phyloP scores from a whole-genome alignment of 2,329 filamentous ascomycete genomes.

The Cryphonectria naterciae region DNA sequence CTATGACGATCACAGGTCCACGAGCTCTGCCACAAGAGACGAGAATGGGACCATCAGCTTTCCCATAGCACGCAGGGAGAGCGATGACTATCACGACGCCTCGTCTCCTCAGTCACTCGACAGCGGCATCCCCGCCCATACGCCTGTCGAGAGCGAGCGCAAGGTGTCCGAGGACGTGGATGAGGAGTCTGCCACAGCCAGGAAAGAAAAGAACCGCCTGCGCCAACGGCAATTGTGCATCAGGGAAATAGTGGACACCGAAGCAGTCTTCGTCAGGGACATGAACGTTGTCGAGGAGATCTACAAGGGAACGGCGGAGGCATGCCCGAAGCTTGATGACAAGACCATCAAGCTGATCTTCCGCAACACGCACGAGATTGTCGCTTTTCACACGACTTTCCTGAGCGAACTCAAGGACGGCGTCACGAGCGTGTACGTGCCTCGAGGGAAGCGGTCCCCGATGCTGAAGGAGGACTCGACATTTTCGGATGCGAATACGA shows the following conservation, averaged over 20 bases:
- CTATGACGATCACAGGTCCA: slow-evolving; percentile 47
- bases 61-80: slow-evolving; percentile 49
- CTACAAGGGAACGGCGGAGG: slow-evolving; percentile 89
- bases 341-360: slow-evolving; percentile 91
- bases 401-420: slow-evolving; percentile 80
- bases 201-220: slow-evolving; percentile 70
- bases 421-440: slow-evolving; percentile 77
- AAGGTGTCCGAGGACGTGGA: slow-evolving; percentile 39
- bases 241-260: slow-evolving; percentile 91
- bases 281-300: slow-evolving; percentile 98
- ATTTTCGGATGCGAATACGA: slow-evolving; percentile 38
- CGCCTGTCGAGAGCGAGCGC: slow-evolving; percentile 44
- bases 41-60: slow-evolving; percentile 48
- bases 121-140: slow-evolving; percentile 44
- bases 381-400: slow-evolving; percentile 81
- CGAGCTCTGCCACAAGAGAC: slow-evolving; percentile 46
- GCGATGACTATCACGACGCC: slow-evolving; percentile 49
- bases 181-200: slow-evolving; percentile 48
- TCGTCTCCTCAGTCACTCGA: slow-evolving; percentile 52
- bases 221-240: slow-evolving; percentile 82
- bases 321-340: slow-evolving; percentile 75
- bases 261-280: slow-evolving; percentile 87
- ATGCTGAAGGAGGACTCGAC: slow-evolving; percentile 39
- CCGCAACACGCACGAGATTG: slow-evolving; percentile 88
- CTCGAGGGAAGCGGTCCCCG: slow-evolving; percentile 53